Evolutionary conservation across 2,329 filamentous ascomycete genomes (phyloP), one percentile per base, ranked within the genome.

Genomic region (Penicillium sp.): DNA sequence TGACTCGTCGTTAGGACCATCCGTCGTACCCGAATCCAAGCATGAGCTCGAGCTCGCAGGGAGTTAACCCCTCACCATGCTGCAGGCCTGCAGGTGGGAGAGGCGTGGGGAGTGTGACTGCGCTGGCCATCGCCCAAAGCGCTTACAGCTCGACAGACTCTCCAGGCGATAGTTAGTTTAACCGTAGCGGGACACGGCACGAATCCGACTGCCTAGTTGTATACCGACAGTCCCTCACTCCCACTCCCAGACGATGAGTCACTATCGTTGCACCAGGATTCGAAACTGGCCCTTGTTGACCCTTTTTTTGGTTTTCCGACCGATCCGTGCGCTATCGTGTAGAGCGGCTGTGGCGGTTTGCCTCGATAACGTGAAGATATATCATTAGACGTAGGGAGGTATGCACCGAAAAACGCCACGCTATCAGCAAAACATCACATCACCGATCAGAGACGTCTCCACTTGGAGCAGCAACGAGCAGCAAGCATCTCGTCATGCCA

Each of bases 281-380:
- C 4, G 12, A 18, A 42, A 20, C 8, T 15, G 47, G 32, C 21
- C 12, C 29, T 33, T 32, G 43, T 40, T 50, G 34, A 51, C 41
- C 18, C 29, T 54, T 27, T 47, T 26, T 48, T 40, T 40, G 20
- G 29, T 20, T 44, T 48, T 51, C 43, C 48, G 47, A 40, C 9
- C 21, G 34, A 62, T 57, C 61, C 56, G 61, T 57, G 61, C 55
- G 52, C 47, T 56, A 52, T 52, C 46, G 40, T 59, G 23, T 43
- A 49, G 41, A 37, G 61, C 58, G 60, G 61, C 49, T 61, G 55
- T 63, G 53, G 61, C 60, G 56, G 61, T 43, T 56, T 58, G 36
- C 12, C 40, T 49, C 34, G 46, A 52, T 52, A 56, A 59, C 40
- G 52, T 29, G 36, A 50, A 24, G 41, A 36, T 21, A 45, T 34